These are phyloP conservation scores for Hemileia vastatrix DNA, from an alignment of 1,284 basidiomycete genomes.

Conservation along the genomic window DNA sequence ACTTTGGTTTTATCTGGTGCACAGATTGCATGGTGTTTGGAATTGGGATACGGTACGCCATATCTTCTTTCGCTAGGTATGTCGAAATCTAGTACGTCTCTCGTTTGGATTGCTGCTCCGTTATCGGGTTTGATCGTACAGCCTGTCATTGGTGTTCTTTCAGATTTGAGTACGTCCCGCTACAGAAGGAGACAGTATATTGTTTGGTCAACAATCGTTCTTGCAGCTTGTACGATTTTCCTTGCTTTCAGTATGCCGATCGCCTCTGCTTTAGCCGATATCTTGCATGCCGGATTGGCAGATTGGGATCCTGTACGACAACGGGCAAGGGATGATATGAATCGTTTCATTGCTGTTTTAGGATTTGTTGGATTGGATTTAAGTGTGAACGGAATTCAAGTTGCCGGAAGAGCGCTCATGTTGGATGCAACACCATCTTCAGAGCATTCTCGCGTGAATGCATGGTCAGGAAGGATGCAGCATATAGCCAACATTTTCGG, in stretches of 20 bases:
- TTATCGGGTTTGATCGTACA: conserved; percentile 86
- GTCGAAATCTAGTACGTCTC: conserved; percentile 76
- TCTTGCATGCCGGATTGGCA: conserved; percentile 64
- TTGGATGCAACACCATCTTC: conserved; percentile 76
- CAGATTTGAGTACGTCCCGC: conserved; percentile 77
- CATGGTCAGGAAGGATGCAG: conserved; percentile 95
- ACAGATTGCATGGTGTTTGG: conserved; percentile 84
- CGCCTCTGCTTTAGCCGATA: conserved; percentile 64
- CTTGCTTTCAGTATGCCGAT: conserved; percentile 75
- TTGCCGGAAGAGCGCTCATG: conserved; percentile 78
- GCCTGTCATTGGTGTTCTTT: conserved; percentile 89
- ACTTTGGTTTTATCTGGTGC: conserved; percentile 59
- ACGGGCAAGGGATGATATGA: too few species aligned
- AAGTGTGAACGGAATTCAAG: too few species aligned
- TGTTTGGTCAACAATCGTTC: conserved; percentile 62
- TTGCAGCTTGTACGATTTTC: conserved; percentile 62
- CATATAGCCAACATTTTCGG: conserved; percentile 91
- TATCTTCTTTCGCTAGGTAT: conserved; percentile 81
- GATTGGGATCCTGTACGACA: conserved; percentile 84
- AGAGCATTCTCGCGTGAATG: conserved; percentile 83
- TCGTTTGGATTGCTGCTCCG: conserved; percentile 95
- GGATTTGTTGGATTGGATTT: too few species aligned
- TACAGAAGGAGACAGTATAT: conserved; percentile 87
- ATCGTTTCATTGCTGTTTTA: too few species aligned
- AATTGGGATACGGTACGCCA: conserved; percentile 88